Evolutionary conservation across 192 early-diverging fungal genomes (phyloP).

Genomic region (Coemansia sp.): DNA sequence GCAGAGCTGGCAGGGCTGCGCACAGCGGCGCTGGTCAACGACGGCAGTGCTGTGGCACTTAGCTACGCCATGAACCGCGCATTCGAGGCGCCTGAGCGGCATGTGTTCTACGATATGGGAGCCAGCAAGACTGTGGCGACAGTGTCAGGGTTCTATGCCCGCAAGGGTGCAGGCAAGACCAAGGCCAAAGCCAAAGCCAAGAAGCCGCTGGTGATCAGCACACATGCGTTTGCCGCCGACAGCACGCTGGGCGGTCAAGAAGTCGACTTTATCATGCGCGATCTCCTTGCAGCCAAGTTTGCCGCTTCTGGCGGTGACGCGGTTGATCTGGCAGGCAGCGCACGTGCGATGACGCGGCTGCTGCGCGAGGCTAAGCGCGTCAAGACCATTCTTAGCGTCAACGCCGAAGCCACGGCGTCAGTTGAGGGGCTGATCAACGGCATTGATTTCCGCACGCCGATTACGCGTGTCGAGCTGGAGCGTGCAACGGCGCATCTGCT

Average conservation of each 20-base stretch:
- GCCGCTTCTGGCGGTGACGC: conserved; percentile 55
- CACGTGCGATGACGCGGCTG: conserved; percentile 85
- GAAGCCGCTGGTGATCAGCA: conserved; percentile 70
- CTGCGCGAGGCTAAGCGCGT: conserved; percentile 93
- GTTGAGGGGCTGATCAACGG: conserved; percentile 88
- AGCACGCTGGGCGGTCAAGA: conserved; percentile 82
- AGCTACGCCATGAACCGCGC: conserved; percentile 82
- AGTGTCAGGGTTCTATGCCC: conserved; percentile 73
- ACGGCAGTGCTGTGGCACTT: conserved; percentile 93
- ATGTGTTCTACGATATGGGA: conserved; percentile 98
- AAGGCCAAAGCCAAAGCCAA: conserved; percentile 29
- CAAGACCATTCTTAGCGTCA: conserved; percentile 95
- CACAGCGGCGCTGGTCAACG: conserved; percentile 83
- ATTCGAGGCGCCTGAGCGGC: conserved; percentile 67
- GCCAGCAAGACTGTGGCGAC: conserved; percentile 91
- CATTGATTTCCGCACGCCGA: conserved; percentile 73
- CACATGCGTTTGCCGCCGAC: conserved; percentile 81
- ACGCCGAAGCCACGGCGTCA: conserved; percentile 80
- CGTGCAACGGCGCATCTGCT: conserved; percentile 61
- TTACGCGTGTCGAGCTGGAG: conserved; percentile 85
- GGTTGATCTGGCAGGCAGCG: conserved; percentile 61
- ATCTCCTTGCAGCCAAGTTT: conserved; percentile 77
- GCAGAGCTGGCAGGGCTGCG: conserved; percentile 86
- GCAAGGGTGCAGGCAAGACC: conserved; percentile 53
- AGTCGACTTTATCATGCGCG: conserved; percentile 81